Percentiles rank a stretch among this genome's conserved stretches.
These are phyloP conservation scores for Scutellaria barbata DNA, from an alignment of 257 asterid species.

Conservation along the genomic window DNA sequence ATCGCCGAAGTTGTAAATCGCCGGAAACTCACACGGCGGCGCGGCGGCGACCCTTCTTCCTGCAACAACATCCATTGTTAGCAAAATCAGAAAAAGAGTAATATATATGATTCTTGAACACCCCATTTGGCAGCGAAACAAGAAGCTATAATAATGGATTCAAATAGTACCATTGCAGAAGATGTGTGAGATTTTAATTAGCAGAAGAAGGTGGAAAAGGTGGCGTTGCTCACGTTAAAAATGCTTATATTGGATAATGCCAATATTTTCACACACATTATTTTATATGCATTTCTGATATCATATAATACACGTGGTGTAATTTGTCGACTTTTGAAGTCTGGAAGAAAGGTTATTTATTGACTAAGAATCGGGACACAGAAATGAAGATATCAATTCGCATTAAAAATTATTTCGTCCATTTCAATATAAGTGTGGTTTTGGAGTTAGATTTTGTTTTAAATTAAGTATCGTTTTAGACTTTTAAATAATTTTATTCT, in stretches of 20 bases:
- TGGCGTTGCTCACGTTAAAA: slow-evolving; percentile 26
- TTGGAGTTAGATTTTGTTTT: too few species aligned
- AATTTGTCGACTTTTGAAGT: too few species aligned
- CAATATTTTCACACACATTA: too few species aligned
- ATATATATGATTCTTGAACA: slow-evolving; percentile 9
- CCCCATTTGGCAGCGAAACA: slow-evolving; percentile 31
- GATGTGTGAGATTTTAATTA: background rate
- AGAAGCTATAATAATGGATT: background rate
- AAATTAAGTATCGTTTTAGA: too few species aligned
- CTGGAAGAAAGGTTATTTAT: too few species aligned
- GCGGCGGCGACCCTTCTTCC: slow-evolving; percentile 14
- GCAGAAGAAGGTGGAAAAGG: slow-evolving; percentile 3
- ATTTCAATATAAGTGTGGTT: too few species aligned
- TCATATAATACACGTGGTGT: too few species aligned
- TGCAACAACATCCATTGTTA: background rate
- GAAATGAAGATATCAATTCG: too few species aligned
- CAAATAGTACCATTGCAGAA: background rate
- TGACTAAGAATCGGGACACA: too few species aligned
- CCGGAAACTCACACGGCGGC: slow-evolving; percentile 56
- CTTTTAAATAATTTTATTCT: too few species aligned
- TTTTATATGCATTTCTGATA: too few species aligned
- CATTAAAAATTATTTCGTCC: too few species aligned
- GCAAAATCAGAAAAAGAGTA: slow-evolving; percentile 22
- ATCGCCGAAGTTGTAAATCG: slow-evolving; percentile 66
- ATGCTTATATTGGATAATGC: slow-evolving; percentile 15